Conservation (phyloP, 441 rosid species). For the Hypseocharis bilobata region DNA sequence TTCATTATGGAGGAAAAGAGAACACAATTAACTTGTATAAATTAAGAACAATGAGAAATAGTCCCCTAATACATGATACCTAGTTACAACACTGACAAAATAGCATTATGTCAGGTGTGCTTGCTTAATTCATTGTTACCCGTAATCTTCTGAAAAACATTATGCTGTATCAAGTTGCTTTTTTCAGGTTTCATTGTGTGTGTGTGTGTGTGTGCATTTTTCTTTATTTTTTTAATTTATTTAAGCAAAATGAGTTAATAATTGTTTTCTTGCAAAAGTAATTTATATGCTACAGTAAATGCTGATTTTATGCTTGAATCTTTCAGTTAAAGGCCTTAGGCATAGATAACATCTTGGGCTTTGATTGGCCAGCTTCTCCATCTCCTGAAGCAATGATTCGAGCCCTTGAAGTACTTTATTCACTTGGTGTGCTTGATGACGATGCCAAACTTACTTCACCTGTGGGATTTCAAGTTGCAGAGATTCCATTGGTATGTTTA, state of each 20-base stretch:
- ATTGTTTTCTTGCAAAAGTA: neutral
- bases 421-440: constrained; percentile 81
- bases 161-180: too few species aligned
- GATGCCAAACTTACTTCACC: constrained; percentile 97
- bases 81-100: too few species aligned
- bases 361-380: constrained; percentile 96
- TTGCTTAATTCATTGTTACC: too few species aligned
- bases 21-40: too few species aligned
- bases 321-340: constrained; percentile 85
- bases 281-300: constrained; percentile 1
- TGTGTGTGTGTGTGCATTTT: too few species aligned
- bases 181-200: too few species aligned
- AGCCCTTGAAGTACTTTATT: constrained; percentile 87
- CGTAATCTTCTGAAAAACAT: too few species aligned
- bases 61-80: too few species aligned
- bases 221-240: too few species aligned
- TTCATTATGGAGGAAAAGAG: too few species aligned
- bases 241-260: constrained; percentile 1
- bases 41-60: too few species aligned
- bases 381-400: constrained; percentile 80
- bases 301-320: constrained; percentile 20
- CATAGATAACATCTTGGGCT: constrained; percentile 85
- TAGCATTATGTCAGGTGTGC: too few species aligned
- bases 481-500: constrained; percentile 70
- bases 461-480: constrained; percentile 91